A percentile compares a stretch with the other conserved stretches of the same genome.
Evolutionary conservation across 164 flowering plant species (phyloP).

Genomic region (Hamamelis virginiana): DNA sequence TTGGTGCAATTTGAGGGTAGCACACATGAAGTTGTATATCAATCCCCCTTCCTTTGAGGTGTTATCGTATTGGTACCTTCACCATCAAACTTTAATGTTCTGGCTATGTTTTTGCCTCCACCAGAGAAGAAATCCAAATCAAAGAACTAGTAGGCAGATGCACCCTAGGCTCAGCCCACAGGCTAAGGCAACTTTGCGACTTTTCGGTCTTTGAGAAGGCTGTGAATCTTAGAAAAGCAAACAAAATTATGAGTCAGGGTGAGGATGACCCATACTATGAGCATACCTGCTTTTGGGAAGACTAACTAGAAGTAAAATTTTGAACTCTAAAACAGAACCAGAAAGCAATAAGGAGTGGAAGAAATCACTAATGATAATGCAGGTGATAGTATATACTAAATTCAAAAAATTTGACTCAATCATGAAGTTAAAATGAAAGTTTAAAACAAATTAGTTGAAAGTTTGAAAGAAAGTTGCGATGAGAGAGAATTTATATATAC

Average conservation of each 20-base stretch:
- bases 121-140: constrained; percentile 74
- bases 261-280: neutral
- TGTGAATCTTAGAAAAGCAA: constrained; percentile 34
- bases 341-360: neutral
- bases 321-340: neutral
- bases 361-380: no score
- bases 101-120: constrained; percentile 72
- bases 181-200: constrained; percentile 72
- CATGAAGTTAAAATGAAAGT: neutral
- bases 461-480: neutral
- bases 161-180: constrained; percentile 71
- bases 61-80: no score
- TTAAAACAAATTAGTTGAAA: neutral
- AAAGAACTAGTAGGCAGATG: constrained; percentile 60
- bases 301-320: no score
- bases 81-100: no score
- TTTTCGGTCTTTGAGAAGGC: constrained; percentile 41
- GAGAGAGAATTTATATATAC: constrained; percentile 31
- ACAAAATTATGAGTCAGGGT: neutral
- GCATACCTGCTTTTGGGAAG: neutral
- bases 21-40: no score
- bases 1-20: no score
- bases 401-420: neutral
- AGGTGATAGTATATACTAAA: neutral
- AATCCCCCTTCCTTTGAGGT: no score